Evolutionary conservation across 805 yeast genomes (phyloP).

Genomic region (Metschnikowia borealis): DNA sequence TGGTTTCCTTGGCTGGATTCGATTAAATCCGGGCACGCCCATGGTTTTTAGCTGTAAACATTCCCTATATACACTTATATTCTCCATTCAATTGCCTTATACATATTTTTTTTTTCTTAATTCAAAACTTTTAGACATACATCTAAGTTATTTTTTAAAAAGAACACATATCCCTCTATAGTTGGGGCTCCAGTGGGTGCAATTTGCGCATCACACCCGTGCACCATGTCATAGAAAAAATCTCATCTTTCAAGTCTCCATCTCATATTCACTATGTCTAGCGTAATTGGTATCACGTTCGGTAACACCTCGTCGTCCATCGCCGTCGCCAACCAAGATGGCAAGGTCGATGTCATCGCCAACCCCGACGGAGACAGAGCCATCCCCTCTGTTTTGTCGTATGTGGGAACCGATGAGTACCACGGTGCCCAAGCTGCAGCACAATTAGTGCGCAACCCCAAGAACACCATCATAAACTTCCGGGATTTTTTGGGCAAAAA

Average conservation of each 20-base stretch:
- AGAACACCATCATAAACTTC: slow-evolving; percentile 82
- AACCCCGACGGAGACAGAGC: slow-evolving; percentile 99
- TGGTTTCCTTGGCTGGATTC: too few species aligned
- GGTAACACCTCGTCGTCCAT: slow-evolving; percentile 96
- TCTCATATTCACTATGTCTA: slow-evolving; percentile 25
- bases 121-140: too few species aligned
- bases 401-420: slow-evolving; percentile 92
- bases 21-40: too few species aligned
- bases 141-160: too few species aligned
- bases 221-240: not conserved
- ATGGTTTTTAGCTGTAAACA: too few species aligned
- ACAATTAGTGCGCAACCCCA: slow-evolving; percentile 86
- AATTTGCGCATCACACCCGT: not conserved
- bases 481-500: slow-evolving; percentile 85
- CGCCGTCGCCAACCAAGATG: slow-evolving; percentile 81
- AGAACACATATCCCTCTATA: too few species aligned
- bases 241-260: not conserved
- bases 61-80: too few species aligned
- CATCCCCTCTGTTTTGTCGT: slow-evolving; percentile 88
- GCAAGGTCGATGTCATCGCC: slow-evolving; percentile 94
- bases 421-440: slow-evolving; percentile 96
- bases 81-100: too few species aligned
- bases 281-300: slow-evolving; percentile 88
- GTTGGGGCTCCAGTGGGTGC: too few species aligned
- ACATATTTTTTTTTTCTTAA: too few species aligned